Evolutionary conservation across 805 yeast genomes (phyloP), one percentile per base, ranked within the genome.

Genomic region (Wickerhamiella azyma): DNA sequence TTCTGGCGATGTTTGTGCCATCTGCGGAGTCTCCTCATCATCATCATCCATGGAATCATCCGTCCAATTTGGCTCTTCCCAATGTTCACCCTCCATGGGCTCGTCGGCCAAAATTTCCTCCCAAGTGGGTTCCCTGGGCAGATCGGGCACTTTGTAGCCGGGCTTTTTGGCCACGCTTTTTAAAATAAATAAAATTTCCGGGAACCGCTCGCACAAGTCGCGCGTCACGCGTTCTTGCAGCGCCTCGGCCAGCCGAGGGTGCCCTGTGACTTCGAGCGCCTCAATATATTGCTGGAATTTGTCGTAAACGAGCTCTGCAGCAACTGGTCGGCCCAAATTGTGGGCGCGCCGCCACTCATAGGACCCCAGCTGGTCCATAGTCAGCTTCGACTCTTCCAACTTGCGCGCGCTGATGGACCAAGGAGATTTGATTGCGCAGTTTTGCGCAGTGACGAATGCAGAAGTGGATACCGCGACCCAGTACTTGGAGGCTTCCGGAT

Each of bases 381-480:
- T n/a, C n/a, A n/a, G n/a, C n/a, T n/a, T n/a, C n/a, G n/a, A n/a
- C n/a, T n/a, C n/a, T n/a, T n/a, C n/a, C n/a, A n/a, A n/a, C n/a
- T n/a, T n/a, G n/a, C n/a, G n/a, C n/a, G n/a, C 26, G n/a, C 26
- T 13, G n/a, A 35, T 41, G 43, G 43, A 41, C 21, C 38, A 30
- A 13, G 37, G 37, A 4, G 67, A 62, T 32, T 33, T 51, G 41
- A 67, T 84, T 33, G 79, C 82, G 18, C 74, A 79, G 18, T 92
- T 92, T 62, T 68, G 88, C 61, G 88, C 89, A 36, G 79, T 92
- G 45, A 86, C 97, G 0, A 82, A 85, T 18, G 75, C 76, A 1
- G 89, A 82, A 58, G 70, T 74, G 1, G 70, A 69, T 5, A 65
- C 74, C 10, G 97, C 97, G 0, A 66, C 70, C 45, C 85, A 80